A percentile compares a stretch with the other conserved stretches of the same genome.
Conservation (phyloP, 208 protist genomes). For the Tetramitus jugosus region DNA sequence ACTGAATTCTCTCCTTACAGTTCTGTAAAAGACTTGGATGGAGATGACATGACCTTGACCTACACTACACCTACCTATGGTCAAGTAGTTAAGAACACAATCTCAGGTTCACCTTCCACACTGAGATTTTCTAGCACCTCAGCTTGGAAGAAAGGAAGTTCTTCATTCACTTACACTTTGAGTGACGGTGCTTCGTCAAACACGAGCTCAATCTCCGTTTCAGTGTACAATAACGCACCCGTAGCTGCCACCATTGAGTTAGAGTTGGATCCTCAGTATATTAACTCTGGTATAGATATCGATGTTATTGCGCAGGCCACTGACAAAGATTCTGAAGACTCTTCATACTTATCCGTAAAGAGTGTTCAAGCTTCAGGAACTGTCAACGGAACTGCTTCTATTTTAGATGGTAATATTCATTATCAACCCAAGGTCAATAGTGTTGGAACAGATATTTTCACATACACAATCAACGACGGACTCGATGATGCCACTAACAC, state of each 20-base stretch:
- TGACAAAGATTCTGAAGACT: no score
- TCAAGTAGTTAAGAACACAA: background rate
- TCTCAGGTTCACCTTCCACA: no score
- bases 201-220: background rate
- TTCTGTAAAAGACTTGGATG: background rate
- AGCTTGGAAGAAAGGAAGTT: background rate
- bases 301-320: no score
- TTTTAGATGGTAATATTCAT: background rate
- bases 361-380: no score
- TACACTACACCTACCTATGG: background rate
- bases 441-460: background rate
- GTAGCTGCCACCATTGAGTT: background rate
- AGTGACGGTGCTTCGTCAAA: background rate
- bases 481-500: background rate
- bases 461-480: background rate
- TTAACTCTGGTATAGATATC: no score
- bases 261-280: no score
- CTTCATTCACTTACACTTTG: background rate
- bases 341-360: no score
- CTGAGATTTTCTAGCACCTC: background rate
- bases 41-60: background rate
- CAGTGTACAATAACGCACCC: conserved; percentile 7
- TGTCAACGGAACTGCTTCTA: no score
- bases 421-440: background rate
- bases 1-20: no score